These are phyloP conservation scores for Leccinum pachyderme DNA, from an alignment of 1,284 basidiomycete genomes.

Conservation along the genomic window DNA sequence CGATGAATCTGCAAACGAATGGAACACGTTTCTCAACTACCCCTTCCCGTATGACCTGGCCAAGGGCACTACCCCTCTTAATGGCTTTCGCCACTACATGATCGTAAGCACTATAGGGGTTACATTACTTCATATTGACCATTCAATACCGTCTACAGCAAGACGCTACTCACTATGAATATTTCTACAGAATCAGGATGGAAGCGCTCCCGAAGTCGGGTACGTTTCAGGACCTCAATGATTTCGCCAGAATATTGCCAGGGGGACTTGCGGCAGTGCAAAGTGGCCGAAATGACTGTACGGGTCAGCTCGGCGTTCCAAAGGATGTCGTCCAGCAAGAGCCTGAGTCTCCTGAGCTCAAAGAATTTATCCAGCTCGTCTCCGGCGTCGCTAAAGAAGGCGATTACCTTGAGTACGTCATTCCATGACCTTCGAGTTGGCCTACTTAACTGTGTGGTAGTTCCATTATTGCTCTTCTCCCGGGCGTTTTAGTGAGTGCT, in stretches of 20 bases:
- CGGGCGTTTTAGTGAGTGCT: conserved; percentile 10
- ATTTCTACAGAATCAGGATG: conserved; percentile 7
- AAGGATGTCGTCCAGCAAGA: neutral
- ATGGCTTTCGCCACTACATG: conserved; percentile 13
- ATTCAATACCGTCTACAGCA: neutral
- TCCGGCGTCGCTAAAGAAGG: neutral
- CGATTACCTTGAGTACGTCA: conserved; percentile 14
- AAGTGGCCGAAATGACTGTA: neutral
- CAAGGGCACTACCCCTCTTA: neutral
- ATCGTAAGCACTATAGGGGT: conserved; percentile 1
- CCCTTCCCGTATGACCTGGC: conserved; percentile 1
- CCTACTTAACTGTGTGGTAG: neutral
- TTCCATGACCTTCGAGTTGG: neutral
- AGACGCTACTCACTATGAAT: conserved; percentile 10
- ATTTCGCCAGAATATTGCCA: conserved; percentile 3
- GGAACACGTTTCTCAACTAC: neutral
- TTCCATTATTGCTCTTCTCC: conserved; percentile 10
- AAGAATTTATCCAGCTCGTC: conserved; percentile 2
- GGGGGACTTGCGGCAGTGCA: neutral
- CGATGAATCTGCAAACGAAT: neutral
- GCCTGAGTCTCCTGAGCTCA: neutral
- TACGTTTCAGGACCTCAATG: conserved; percentile 7
- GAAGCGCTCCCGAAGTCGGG: conserved; percentile 1
- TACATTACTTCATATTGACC: neutral
- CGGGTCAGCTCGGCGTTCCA: conserved; percentile 5